phyloP scores from a whole-genome alignment of 2,329 filamentous ascomycete genomes.

The Pezicula neosporulosa region DNA sequence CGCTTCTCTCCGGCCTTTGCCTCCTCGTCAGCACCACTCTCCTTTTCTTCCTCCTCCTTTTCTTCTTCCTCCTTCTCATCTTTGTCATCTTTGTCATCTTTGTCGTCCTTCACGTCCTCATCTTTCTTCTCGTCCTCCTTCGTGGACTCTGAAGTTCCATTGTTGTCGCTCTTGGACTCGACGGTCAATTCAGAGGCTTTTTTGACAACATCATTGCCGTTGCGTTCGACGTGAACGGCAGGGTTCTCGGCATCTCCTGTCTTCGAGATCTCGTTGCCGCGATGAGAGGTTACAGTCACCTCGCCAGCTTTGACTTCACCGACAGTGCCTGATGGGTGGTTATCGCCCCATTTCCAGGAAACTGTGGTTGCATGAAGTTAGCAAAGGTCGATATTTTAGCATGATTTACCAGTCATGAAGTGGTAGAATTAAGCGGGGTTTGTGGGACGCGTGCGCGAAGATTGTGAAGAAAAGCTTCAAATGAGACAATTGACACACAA shows the following conservation, averaged over 20 bases:
- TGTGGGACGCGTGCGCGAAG: too few relatives aligned
- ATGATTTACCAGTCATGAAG: slow-evolving; percentile 1
- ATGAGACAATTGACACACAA: not conserved
- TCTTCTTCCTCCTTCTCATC: slow-evolving; percentile 23
- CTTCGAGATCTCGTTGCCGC: slow-evolving; percentile 62
- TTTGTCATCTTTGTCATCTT: slow-evolving; percentile 19
- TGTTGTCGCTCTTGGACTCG: slow-evolving; percentile 38
- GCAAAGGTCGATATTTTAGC: not conserved
- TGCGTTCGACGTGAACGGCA: slow-evolving; percentile 54
- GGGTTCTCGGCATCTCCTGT: slow-evolving; percentile 58
- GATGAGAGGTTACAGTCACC: slow-evolving; percentile 56
- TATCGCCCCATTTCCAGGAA: slow-evolving; percentile 58
- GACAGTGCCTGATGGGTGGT: slow-evolving; percentile 53
- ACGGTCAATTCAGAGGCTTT: slow-evolving; percentile 56
- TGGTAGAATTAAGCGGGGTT: not conserved
- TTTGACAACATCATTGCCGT: slow-evolving; percentile 64
- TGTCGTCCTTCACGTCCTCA: slow-evolving; percentile 18
- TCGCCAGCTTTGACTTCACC: slow-evolving; percentile 56
- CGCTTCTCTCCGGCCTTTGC: slow-evolving; percentile 7
- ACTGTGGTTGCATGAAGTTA: slow-evolving; percentile 36
- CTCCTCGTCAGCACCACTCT: slow-evolving; percentile 23
- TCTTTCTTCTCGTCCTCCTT: slow-evolving; percentile 32
- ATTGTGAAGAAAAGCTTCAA: too few relatives aligned
- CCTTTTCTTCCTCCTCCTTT: slow-evolving; percentile 20
- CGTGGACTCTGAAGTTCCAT: slow-evolving; percentile 10